Base-by-base conservation (phyloP, 2,329 filamentous ascomycete species). In the Colletotrichum cordylinicola region DNA sequence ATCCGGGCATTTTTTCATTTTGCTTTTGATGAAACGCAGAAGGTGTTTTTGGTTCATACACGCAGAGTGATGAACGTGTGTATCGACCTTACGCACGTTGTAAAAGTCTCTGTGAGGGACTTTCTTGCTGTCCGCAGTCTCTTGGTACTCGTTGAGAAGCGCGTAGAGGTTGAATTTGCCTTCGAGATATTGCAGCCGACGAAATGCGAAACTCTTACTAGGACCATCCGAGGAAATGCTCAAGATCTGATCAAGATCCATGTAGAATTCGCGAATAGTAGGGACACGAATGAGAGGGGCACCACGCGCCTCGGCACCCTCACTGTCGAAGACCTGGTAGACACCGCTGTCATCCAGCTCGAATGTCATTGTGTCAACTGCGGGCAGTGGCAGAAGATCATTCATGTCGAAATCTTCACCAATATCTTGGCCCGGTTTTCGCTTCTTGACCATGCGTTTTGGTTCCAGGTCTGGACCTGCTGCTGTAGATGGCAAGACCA, bases 1-100 rank as follows among this genome's bases (percentile, higher is more conserved):
- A 81, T 98, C 95, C 0, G 96, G 96, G 21, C 92, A 97, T 85
- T 98, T 99, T 90, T 98, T 98, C 95, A 99, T 98, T 87, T 99
- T 99, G 86, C 96, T 98, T 86, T 99, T 99, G 88, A 99, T 99
- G 86, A 99, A 99, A 70, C 97, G 95, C 76, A 99, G 88, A 73
- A 99, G 87, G 90, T 99, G 97, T 86, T 99, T 99, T 85, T 99
- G 97, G 83, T 99, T 99, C 97, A 99, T 99, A 84, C 97, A 99
- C 29, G 97, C 97, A 18, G 97, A 99, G 85, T 99, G 97, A 83
- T 99, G 97, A 80, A 99, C 97, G 89, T 99, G 97, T 10, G 97
- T 99, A 83, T 99, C 97, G 67, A 99, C 97, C 85, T 99, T 99
- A 82, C 97, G 92, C 65, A 99, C 97, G 82, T 99, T 99, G 88